Conservation (phyloP, 2,329 filamentous ascomycete genomes). For the Madurella fahalii region DNA sequence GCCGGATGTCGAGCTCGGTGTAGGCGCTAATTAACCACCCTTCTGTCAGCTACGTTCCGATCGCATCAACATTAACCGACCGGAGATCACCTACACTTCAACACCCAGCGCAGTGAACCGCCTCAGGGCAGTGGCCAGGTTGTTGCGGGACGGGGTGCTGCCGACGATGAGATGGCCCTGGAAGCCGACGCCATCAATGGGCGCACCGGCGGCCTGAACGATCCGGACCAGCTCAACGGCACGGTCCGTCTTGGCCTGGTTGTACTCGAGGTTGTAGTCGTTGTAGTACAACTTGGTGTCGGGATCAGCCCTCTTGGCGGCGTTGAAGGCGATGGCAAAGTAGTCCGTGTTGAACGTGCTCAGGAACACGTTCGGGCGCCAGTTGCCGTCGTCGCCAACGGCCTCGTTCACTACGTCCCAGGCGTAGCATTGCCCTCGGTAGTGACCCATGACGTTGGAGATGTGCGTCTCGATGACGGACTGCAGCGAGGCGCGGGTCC, state of each 20-base stretch:
- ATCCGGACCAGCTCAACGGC: constrained; percentile 43
- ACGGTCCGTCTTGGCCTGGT: constrained; percentile 43
- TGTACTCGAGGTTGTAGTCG: constrained; percentile 58
- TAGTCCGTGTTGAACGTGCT: constrained; percentile 52
- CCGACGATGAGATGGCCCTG: constrained; percentile 59
- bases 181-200: constrained; percentile 60
- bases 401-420: constrained; percentile 67
- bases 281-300: constrained; percentile 54
- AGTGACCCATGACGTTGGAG: constrained; percentile 53
- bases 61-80: background rate
- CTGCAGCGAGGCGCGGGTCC: constrained; percentile 56
- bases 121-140: constrained; percentile 43
- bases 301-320: constrained; percentile 51
- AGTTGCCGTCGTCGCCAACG: constrained; percentile 53
- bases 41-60: background rate
- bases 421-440: constrained; percentile 55
- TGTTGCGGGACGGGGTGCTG: constrained; percentile 42
- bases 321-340: constrained; percentile 54
- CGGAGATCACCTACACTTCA: constrained; percentile 38
- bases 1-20: constrained; percentile 59
- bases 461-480: constrained; percentile 55
- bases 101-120: constrained; percentile 49
- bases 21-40: constrained; percentile 35
- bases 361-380: constrained; percentile 51
- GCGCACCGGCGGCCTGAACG: constrained; percentile 45